Base-by-base conservation (phyloP, 495 filamentous ascomycete genomes). In the Aspergillus homomorphus region DNA sequence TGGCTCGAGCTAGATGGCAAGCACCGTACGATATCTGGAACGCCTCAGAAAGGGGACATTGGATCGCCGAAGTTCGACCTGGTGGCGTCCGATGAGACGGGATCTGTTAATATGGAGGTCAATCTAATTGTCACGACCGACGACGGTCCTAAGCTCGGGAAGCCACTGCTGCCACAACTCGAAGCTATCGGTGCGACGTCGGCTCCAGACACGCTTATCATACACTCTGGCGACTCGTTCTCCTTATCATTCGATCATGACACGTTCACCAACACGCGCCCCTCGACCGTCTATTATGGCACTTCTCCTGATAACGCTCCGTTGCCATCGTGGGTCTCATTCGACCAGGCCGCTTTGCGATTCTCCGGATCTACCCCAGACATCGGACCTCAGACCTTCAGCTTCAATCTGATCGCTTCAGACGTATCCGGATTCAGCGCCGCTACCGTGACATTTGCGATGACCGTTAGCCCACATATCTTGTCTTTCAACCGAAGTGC, bases 241-340 rank as follows among this genome's bases (percentile, higher is more conserved):
- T 72, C 70, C 8, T 71, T 84, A 45, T 54, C 68, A 3, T 82
- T 84, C 41, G 76, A 78, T 30, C 51, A 67, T n/a, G 70, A 72
- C 3, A 83, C 77, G 7, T 84, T 84, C 56, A 66, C 68, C 22
- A 74, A 77, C 52, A 80, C 77, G 0, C 68, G 70, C 45, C 65
- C 69, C 28, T 72, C 74, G 10, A 82, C 79, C 30, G 72, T 77
- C 22, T 96, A 92, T 69, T 94, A 96, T 66, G 89, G 91, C 21
- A 85, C 88, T 12, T 87, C 88, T 41, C 74, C 76, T 6, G 85
- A 92, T 59, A 89, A 92, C 63, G 87, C 87, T 7, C 92, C 93
- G 28, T 74, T 96, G 42, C 92, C 92, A 33, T 89, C 91, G 4
- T 96, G 91, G 92, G 81, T 96, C 43, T 75, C 70, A 12, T 96